phyloP scores from a whole-genome alignment of 805 yeast genomes.

The Wickerhamiella qilinensis region DNA sequence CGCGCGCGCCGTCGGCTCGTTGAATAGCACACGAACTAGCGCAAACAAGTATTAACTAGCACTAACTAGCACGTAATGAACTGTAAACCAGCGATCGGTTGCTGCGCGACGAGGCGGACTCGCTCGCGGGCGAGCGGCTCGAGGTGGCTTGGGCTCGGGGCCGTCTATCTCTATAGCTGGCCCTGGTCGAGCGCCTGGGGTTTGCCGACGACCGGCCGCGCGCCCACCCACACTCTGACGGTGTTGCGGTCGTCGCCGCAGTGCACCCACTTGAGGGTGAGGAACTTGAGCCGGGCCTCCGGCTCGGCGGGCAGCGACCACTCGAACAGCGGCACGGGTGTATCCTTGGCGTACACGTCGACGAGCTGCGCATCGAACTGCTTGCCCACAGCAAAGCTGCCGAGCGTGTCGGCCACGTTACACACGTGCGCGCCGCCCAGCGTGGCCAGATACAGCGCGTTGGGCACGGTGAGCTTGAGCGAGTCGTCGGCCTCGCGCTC shows the following conservation, averaged over 20 bases:
- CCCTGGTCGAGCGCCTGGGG: too few species aligned
- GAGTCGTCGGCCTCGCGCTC: slow-evolving; percentile 33
- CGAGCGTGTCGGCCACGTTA: slow-evolving; percentile 38
- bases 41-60: too few species aligned
- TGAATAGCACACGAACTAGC: too few species aligned
- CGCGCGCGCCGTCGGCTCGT: too few species aligned
- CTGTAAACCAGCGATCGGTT: too few species aligned
- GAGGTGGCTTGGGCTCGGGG: too few species aligned
- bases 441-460: slow-evolving; percentile 70
- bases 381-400: slow-evolving; percentile 63
- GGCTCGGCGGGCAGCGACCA: slow-evolving; percentile 27
- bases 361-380: slow-evolving; percentile 72
- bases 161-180: too few species aligned
- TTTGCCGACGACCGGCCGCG: slow-evolving; percentile 41
- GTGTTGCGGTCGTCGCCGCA: slow-evolving; percentile 90
- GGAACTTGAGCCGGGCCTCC: slow-evolving; percentile 31
- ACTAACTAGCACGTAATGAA: too few species aligned
- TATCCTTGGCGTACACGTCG: slow-evolving; percentile 35
- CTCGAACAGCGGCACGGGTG: slow-evolving; percentile 58
- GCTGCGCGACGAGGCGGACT: too few species aligned
- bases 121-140: too few species aligned
- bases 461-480: slow-evolving; percentile 44
- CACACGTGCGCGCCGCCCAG: slow-evolving; percentile 77
- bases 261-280: slow-evolving; percentile 80
- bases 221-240: slow-evolving; percentile 66